Percentiles rank a stretch among this genome's conserved stretches.
Evolutionary conservation across 129 eudicot genomes (phyloP).

Genomic region (Arctium minus): DNA sequence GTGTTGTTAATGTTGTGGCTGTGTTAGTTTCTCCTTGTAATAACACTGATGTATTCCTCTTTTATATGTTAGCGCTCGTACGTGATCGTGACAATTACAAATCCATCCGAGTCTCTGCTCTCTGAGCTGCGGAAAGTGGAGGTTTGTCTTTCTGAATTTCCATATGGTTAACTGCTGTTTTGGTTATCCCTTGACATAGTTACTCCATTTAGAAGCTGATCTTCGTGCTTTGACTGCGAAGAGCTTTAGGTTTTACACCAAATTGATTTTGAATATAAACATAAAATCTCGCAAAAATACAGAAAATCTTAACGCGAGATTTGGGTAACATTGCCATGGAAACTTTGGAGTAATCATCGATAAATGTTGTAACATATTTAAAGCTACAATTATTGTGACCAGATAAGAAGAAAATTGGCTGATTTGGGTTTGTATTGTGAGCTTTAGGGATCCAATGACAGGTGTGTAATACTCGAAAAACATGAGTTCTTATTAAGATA

Average conservation of each 20-base stretch:
- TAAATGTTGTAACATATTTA: background rate
- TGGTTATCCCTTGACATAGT: background rate
- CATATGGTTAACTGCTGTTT: background rate
- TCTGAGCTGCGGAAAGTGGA: conserved; percentile 86
- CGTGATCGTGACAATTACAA: conserved; percentile 67
- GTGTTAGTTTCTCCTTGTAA: conserved; percentile 10
- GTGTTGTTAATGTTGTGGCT: conserved; percentile 17
- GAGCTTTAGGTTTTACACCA: background rate
- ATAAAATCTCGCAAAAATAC: background rate
- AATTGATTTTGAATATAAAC: background rate
- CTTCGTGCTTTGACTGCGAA: background rate
- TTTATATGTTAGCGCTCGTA: conserved; percentile 70
- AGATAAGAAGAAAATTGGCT: background rate
- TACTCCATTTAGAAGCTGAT: background rate
- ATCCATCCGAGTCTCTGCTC: conserved; percentile 90
- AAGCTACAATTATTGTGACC: background rate
- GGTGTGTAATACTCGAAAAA: background rate
- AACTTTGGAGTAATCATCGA: background rate
- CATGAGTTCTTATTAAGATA: background rate
- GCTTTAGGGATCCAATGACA: background rate
- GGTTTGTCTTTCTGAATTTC: conserved; percentile 48
- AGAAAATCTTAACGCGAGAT: background rate
- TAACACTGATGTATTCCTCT: conserved; percentile 20
- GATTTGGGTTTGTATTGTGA: background rate
- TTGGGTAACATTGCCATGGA: background rate